These are phyloP conservation scores for Anethum foeniculum DNA, from an alignment of 140 eudicot species.

Conservation along the genomic window DNA sequence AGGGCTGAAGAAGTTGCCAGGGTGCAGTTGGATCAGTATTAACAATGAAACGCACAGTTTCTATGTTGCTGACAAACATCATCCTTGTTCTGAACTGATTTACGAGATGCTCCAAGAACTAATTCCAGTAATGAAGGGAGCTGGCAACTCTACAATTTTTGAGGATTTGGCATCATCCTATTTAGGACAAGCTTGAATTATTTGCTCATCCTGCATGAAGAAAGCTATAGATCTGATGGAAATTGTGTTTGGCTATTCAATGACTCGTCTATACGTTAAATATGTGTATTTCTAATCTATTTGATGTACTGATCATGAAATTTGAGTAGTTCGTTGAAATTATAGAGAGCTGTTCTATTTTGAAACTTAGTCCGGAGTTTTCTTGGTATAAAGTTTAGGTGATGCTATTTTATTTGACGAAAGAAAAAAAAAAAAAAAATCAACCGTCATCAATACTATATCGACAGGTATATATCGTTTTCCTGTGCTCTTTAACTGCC, in stretches of 20 bases:
- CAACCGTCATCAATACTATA: neutral
- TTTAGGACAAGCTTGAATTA: neutral
- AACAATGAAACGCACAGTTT: slow-evolving; percentile 40
- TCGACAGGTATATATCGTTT: neutral
- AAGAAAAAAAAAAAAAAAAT: neutral
- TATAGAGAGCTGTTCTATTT: neutral
- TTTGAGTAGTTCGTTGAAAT: neutral
- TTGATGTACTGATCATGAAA: neutral
- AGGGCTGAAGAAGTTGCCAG: slow-evolving; percentile 47
- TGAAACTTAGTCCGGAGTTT: neutral
- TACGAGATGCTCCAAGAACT: slow-evolving; percentile 39
- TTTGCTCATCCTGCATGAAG: neutral
- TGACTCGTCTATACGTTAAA: neutral
- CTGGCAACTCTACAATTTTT: slow-evolving; percentile 10
- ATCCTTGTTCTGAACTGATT: slow-evolving; percentile 33
- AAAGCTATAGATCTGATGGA: neutral
- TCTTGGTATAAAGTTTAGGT: neutral
- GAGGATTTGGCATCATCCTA: slow-evolving; percentile 6
- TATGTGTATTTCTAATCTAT: neutral
- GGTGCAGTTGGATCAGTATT: slow-evolving; percentile 64
- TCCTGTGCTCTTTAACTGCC: neutral
- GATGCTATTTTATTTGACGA: neutral
- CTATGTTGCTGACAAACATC: slow-evolving; percentile 43
- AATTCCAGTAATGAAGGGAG: slow-evolving; percentile 28
- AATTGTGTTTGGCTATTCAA: neutral